Evolutionary conservation across 371 early-diverging fungal genomes (phyloP), one percentile per base, ranked within the genome.

Genomic region (Lichtheimia corymbifera): DNA sequence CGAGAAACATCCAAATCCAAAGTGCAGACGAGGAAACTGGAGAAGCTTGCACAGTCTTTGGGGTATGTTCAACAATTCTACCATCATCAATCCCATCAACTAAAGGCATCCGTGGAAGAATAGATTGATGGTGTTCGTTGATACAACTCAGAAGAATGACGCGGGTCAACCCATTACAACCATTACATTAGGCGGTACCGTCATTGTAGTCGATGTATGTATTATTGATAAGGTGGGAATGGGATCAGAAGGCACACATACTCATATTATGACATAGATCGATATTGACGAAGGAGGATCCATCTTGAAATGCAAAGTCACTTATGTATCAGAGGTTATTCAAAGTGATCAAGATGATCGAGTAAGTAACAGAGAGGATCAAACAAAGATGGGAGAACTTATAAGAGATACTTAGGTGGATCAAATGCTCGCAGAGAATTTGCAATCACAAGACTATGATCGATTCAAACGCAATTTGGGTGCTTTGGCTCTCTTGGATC

Each of bases 151-250:
- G 24, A 68, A 73, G 49, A 60, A 73, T 20, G 77, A 80, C 15
- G 72, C 72, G 12, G 64, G 69, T 0, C 49, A 68, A 9, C 74
- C 77, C 27, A 71, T 76, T 11, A 83, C 84, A 7, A 85, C 84
- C 1, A 70, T 85, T 22, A 85, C 83, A 1, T 58, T 83, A 4
- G 86, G 83, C 44, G 86, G 86, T 17, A 83, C 72, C 6, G 76
- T 80, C 9, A 85, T 85, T 71, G 86, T 85, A 27, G 67, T 85
- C 50, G 86, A 85, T 71, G 86, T 85, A 74, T 52, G 80, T 47
- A 13, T 6, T 24, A 4, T 22, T 22, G 25, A 47, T 7, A 13
- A 47, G 12, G 1, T 2, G n/a, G n/a, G 47, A 18, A 5, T 47
- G 18, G 6, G 2, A 17, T 47, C 14, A 13, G 18, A 5, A 54